These are phyloP conservation scores for Naganishia antarctica DNA, from an alignment of 768 basidiomycete species.

Conservation along the genomic window DNA sequence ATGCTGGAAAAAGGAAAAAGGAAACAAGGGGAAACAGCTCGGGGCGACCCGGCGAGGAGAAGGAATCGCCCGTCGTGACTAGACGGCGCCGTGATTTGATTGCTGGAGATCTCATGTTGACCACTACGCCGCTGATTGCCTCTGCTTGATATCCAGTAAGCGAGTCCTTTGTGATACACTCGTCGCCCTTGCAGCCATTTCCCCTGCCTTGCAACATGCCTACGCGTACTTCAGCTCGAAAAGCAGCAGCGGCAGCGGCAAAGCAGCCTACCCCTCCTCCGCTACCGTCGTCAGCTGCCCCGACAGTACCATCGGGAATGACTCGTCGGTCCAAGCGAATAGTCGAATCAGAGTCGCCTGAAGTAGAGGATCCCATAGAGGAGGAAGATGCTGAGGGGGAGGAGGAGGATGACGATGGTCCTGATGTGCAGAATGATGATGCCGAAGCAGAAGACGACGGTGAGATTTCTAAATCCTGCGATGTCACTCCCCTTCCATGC, in stretches of 20 bases:
- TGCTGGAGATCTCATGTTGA: too few species aligned
- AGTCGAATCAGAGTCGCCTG: slow-evolving; percentile 26
- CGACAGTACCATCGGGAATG: slow-evolving; percentile 8
- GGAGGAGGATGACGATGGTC: slow-evolving; percentile 18
- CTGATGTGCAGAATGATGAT: neutral
- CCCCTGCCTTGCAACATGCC: neutral
- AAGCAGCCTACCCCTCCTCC: neutral
- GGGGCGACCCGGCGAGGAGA: too few species aligned
- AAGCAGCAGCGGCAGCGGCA: neutral
- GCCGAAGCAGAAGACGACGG: slow-evolving; percentile 17
- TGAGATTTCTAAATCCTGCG: neutral
- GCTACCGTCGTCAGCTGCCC: neutral
- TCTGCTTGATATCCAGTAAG: too few species aligned
- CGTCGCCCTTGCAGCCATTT: neutral
- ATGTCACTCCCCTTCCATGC: neutral
- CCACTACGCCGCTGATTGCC: too few species aligned
- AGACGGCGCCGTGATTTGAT: too few species aligned
- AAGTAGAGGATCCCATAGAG: neutral
- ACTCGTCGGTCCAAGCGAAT: slow-evolving; percentile 27
- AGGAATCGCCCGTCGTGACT: too few species aligned
- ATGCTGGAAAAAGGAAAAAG: too few species aligned
- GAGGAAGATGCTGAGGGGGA: neutral
- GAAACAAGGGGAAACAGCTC: too few species aligned
- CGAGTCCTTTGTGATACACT: too few species aligned
- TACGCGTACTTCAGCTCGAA: slow-evolving; percentile 8